Evolutionary conservation across 768 basidiomycete species (phyloP), one percentile per base, ranked within the genome.

Genomic region (Tricholoma matsutake): DNA sequence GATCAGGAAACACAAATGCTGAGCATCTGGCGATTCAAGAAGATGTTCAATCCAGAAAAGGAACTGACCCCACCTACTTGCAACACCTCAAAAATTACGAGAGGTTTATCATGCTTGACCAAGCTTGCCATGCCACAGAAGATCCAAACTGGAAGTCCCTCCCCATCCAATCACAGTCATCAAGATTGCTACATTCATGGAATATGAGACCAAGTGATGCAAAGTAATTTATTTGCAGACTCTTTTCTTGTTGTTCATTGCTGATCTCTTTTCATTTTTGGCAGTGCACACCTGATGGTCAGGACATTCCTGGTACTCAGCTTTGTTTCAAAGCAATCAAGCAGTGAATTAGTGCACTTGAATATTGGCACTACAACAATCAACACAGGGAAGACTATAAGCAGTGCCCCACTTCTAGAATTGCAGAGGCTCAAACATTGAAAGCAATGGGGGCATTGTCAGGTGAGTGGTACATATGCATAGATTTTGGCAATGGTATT

Each of bases 151-250:
- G 62, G 47, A 54, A 22, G 3, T 73, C 43, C 66, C 67, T 9
- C 59, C 69, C 2, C 67, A 73, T 37, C 75, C 74, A 0, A 70
- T 76, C 52, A 71, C 67, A 0, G 68, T 65, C 0, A 63, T 64
- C 1, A 76, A 76, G 43, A 75, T 70, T 3, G 66, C 67, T 0
- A 20, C 69, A 6, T 78, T 73, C 56, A 68, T 76, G 11, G 37
- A 71, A 18, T 64, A 74, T 57, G 72, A 74, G 54, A 64, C 65
- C 7, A 69, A 65, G 0, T 65, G 69, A 1, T 47, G 60, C 22
- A 75, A 75, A 71, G 75, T 76, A 56, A 49, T 47, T 59, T 28
- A 13, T 56, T 61, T 54, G 56, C 47, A 51, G 28, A 51, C 47
- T 13, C 8, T 5, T 6, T 5, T 6, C 28, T 20, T 8, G 7